Evolutionary conservation across 1,284 basidiomycete genomes (phyloP), one percentile per base, ranked within the genome.

Genomic region (Cryptococcus sp.): DNA sequence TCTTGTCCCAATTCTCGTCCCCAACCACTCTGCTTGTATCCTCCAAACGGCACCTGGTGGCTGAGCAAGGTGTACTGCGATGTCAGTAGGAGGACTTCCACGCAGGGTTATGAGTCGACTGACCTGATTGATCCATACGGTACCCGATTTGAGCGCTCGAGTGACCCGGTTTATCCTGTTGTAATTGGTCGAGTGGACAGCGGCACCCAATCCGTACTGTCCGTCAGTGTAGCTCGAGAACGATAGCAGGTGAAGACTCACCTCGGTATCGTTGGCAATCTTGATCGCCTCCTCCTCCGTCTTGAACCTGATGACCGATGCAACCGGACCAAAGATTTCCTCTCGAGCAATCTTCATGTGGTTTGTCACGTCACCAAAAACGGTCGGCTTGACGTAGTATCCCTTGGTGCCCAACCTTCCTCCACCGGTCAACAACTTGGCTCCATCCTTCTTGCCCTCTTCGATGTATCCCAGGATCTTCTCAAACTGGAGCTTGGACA

Each of bases 21-120:
- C 51, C 84, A 80, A n/a, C 84, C 85, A 51, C 79, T 82, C 62
- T 83, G 83, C 74, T 92, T 93, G 77, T 88, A 92, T n/a, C 93
- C 92, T 21, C 92, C 93, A 61, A 95, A 95, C 1, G 93, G 91
- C 31, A 89, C 86, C 51, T 87, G 87, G 69, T 86, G 86, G 65
- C 80, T 79, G 42, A 91, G 68, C 5, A 86, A 50, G 59, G 86
- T 86, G 73, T 92, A 94, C 68, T 88, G 41, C 5, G 7, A 9
- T 10, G 10, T 22, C 26, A 22, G 9, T 6, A 43, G 10, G 23
- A 6, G 41, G 5, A 41, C 14, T 9, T 22, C 31, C 23, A 26
- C 22, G 9, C 5, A 5, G 24, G 22, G 19, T 21, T 10, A 36
- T 31, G 9, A 31, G 28, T 31, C 28, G 35, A 40, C 26, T 18